Conservation (phyloP, 1,139 yeast genomes). For the Blastobotrys aristatus region DNA sequence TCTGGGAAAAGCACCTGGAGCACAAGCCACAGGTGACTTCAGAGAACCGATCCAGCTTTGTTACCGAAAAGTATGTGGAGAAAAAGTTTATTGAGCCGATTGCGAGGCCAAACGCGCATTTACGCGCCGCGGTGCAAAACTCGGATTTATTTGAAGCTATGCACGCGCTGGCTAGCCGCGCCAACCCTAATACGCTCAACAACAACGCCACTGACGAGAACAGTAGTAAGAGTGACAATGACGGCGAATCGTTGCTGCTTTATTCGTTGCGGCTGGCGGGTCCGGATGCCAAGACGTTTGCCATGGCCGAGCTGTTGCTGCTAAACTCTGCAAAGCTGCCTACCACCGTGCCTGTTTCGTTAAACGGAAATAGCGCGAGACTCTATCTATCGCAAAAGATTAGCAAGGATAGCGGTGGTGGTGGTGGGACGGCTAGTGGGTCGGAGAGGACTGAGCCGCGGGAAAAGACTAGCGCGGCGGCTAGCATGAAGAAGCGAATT, state of each 20-base stretch:
- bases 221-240: constrained; percentile 8
- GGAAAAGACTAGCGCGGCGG: not conserved
- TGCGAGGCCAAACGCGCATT: constrained; percentile 35
- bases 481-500: constrained; percentile 15
- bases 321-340: constrained; percentile 54
- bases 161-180: constrained; percentile 39
- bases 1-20: constrained; percentile 47
- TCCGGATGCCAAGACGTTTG: constrained; percentile 40
- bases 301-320: constrained; percentile 67
- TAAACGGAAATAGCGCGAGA: constrained; percentile 12
- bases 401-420: constrained; percentile 10
- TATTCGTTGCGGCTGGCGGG: constrained; percentile 30
- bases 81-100: constrained; percentile 34
- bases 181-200: constrained; percentile 33
- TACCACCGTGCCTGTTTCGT: constrained; percentile 17
- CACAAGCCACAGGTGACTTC: constrained; percentile 40
- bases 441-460: not conserved
- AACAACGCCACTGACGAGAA: not conserved
- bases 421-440: not conserved
- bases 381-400: constrained; percentile 12
- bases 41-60: constrained; percentile 35
- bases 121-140: constrained; percentile 34
- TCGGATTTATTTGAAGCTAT: constrained; percentile 32
- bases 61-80: constrained; percentile 41
- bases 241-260: constrained; percentile 28